These are phyloP conservation scores for Adansonia digitata DNA, from an alignment of 345 rosid genomes.

Conservation along the genomic window DNA sequence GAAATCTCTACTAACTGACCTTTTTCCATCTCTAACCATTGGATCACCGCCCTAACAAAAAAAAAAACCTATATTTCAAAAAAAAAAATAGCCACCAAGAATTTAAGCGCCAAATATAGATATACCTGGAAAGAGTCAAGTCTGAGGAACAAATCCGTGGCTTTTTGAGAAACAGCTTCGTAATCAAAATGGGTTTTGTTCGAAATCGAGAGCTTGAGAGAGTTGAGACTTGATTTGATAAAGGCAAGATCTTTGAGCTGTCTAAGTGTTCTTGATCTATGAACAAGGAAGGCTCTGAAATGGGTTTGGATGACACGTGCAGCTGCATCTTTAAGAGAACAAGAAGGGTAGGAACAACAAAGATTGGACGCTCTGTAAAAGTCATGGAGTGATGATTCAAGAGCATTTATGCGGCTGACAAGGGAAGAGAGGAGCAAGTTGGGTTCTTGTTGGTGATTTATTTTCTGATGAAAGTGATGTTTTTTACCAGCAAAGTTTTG, in stretches of 20 bases:
- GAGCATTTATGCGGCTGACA: slow-evolving; percentile 47
- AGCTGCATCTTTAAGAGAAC: slow-evolving; percentile 58
- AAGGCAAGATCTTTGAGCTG: slow-evolving; percentile 74
- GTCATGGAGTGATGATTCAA: slow-evolving; percentile 38
- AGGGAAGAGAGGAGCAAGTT: slow-evolving; percentile 39
- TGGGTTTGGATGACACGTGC: slow-evolving; percentile 77
- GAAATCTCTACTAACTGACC: slow-evolving; percentile 62
- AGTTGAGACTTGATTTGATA: slow-evolving; percentile 51
- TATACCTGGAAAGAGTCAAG: slow-evolving; percentile 82
- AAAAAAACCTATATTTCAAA: background rate
- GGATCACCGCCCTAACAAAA: slow-evolving; percentile 55
- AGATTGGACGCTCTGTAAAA: slow-evolving; percentile 21
- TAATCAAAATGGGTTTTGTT: slow-evolving; percentile 38
- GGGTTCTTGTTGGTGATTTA: slow-evolving; percentile 21
- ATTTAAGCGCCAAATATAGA: background rate
- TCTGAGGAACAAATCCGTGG: slow-evolving; percentile 56
- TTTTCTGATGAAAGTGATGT: slow-evolving; percentile 13
- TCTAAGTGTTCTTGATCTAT: slow-evolving; percentile 69
- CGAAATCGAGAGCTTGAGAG: slow-evolving; percentile 63
- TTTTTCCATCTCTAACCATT: slow-evolving; percentile 74
- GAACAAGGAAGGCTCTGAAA: slow-evolving; percentile 72
- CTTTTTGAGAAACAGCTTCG: slow-evolving; percentile 46
- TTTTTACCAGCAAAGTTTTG: slow-evolving; percentile 14
- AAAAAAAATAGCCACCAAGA: background rate
- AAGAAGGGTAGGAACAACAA: slow-evolving; percentile 16